Percentiles rank a stretch among this genome's conserved stretches.
Conservation (phyloP, 192 early-diverging fungal genomes). For the Umbelopsis vinacea region DNA sequence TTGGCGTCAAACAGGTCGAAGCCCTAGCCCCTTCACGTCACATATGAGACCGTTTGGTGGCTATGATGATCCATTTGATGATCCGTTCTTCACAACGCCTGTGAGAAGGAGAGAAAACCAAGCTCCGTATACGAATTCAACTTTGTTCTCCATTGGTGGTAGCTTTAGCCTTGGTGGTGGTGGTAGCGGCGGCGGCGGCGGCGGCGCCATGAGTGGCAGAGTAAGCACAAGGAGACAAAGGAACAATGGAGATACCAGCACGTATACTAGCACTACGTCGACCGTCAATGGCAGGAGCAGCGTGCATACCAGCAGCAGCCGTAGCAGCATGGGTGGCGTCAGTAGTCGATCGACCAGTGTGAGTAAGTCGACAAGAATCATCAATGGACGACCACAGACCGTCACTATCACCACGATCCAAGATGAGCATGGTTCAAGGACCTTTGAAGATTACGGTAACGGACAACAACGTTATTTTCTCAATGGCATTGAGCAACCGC, state of each 20-base stretch:
- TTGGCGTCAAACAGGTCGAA: not conserved
- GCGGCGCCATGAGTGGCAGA: not conserved
- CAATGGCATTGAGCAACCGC: constrained; percentile 25
- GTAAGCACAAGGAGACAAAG: not conserved
- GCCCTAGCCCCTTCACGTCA: constrained; percentile 2
- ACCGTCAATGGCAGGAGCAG: not conserved
- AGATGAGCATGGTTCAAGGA: constrained; percentile 14
- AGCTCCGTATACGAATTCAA: not conserved
- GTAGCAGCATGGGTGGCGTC: not conserved
- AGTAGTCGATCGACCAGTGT: not conserved
- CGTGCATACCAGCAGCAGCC: not conserved
- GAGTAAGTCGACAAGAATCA: constrained; percentile 10
- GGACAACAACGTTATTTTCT: constrained; percentile 18
- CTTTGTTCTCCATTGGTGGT: not conserved
- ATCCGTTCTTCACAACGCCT: not conserved
- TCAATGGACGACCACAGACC: constrained; percentile 24
- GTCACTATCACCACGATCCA: constrained; percentile 23
- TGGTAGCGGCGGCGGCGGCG: no score
- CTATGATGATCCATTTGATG: constrained; percentile 10
- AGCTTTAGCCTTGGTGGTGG: not conserved
- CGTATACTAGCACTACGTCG: no score
- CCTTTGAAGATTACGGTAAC: constrained; percentile 27
- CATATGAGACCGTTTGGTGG: constrained; percentile 12
- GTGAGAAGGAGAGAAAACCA: not conserved
- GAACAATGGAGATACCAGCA: not conserved